Evolutionary conservation across 352 stramenopile species (phyloP), one percentile per base, ranked within the genome.

Genomic region (Globisporangium nagaii): DNA sequence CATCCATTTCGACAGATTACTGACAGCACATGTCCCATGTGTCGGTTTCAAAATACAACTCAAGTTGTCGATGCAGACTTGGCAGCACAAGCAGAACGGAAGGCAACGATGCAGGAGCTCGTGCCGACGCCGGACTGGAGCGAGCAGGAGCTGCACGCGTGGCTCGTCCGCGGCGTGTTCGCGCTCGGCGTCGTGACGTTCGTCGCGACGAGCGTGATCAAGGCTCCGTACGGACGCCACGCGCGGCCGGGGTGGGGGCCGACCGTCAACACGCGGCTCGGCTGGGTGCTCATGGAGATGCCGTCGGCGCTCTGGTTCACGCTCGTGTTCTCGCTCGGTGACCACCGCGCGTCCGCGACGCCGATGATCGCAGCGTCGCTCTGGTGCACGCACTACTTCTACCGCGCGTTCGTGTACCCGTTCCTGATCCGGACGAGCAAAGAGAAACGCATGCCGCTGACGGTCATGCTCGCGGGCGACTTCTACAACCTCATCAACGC

Each of bases 401-500:
- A 90, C 64, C 75, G 79, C 28, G 58, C 77, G 8, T 84, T 81
- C 56, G 50, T 88, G 22, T 90, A 87, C 53, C 79, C 79, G 42
- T 85, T 87, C 65, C 66, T 86, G 40, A 87, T 90, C 56, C 71
- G 70, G 19, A 53, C 61, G 40, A 71, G 59, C 61, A 68, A 50
- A 32, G 47, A 68, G 49, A 87, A 88, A 52, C 65, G 58, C 37
- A 88, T 90, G 75, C 79, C 79, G 12, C 37, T 88, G 42, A 74
- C 63, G 5, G 64, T 90, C 20, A 61, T 82, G 60, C 66, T 86
- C 20, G 52, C 56, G 0, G 79, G 71, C 4, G 71, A 78, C 52
- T 69, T 71, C 35, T 90, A 84, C 65, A 90, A 90, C 53, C 15
- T 78, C 22, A 72, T 90, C 46, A 90, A 90, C 53, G 73, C 77